phyloP scores from a whole-genome alignment of 2,329 filamentous ascomycete genomes.

The Trichoderma aggressivum region DNA sequence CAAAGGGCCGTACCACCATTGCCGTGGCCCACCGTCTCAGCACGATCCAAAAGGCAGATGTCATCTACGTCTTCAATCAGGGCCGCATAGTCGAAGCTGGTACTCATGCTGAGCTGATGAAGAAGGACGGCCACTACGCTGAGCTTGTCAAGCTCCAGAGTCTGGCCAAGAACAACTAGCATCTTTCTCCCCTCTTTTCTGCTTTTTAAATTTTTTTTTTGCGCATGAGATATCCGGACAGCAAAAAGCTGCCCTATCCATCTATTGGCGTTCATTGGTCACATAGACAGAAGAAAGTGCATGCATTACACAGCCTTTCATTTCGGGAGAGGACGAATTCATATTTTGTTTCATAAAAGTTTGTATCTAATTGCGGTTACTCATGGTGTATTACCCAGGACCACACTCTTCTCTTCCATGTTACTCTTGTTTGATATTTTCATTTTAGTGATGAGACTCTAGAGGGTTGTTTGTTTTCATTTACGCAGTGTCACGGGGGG shows the following conservation, averaged over 20 bases:
- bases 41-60: conserved; percentile 90
- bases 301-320: not conserved
- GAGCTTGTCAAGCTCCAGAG: conserved; percentile 80
- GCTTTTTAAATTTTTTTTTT: not conserved
- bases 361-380: conserved; percentile 10
- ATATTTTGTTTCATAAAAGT: conserved; percentile 3
- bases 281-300: conserved; percentile 8
- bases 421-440: not conserved
- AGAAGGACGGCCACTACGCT: conserved; percentile 66
- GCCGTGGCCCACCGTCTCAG: conserved; percentile 55
- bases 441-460: not conserved
- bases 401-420: not conserved
- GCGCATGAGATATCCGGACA: conserved; percentile 16
- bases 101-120: conserved; percentile 71
- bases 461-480: not conserved
- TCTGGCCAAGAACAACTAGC: conserved; percentile 54
- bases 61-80: conserved; percentile 95
- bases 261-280: conserved; percentile 14
- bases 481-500: not conserved
- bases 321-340: not conserved
- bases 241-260: conserved; percentile 5
- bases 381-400: not conserved
- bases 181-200: not conserved
- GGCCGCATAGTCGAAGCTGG: conserved; percentile 83
- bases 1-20: conserved; percentile 20